Base-by-base conservation (phyloP, 2,329 filamentous ascomycete genomes). In the Harringtonia lauricola region DNA sequence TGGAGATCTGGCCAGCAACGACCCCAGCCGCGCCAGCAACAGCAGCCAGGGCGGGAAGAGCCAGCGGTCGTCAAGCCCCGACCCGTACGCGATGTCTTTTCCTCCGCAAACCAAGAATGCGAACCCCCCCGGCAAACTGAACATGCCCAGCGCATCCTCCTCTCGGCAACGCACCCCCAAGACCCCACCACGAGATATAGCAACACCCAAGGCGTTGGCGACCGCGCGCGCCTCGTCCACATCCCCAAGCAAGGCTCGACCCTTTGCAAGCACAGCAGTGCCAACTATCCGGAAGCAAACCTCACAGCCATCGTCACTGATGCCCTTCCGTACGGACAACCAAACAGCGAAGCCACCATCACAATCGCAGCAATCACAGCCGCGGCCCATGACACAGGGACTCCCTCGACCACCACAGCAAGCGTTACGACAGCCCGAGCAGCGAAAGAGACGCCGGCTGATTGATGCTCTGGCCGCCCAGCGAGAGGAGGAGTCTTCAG, bases 401-500 rank as follows among this genome's bases (percentile, higher is more conserved):
- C n/a, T n/a, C n/a, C n/a, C n/a, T n/a, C n/a, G n/a, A n/a, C n/a
- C 15, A 21, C n/a, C 42, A 22, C 44, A 26, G 10, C 39, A 15
- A 18, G 19, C 42, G 2, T 43, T 30, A 2, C 42, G 18, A 8
- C 48, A 47, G 15, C 30, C 36, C 2, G 12, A 28, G 2, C 34
- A 43, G 30, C 41, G 46, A 30, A 52, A 51, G 21, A 42, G 51
- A 3, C 49, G 44, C 17, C 62, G 67, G 18, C 49, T 70, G 34
- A 70, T 70, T 28, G 67, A 70, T 52, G 55, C 64, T 1, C 51
- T 70, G 18, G 60, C 58, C 8, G 63, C 61, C 1, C 67, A 69
- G 49, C 60, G 55, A 29, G 57, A 60, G 14, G 57, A 61, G 8
- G 62, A 55, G 41, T 54, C 56, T 3, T 59, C 57, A 5, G 46